Conservation (phyloP, 2,329 filamentous ascomycete genomes). For the Eutypella sp. region DNA sequence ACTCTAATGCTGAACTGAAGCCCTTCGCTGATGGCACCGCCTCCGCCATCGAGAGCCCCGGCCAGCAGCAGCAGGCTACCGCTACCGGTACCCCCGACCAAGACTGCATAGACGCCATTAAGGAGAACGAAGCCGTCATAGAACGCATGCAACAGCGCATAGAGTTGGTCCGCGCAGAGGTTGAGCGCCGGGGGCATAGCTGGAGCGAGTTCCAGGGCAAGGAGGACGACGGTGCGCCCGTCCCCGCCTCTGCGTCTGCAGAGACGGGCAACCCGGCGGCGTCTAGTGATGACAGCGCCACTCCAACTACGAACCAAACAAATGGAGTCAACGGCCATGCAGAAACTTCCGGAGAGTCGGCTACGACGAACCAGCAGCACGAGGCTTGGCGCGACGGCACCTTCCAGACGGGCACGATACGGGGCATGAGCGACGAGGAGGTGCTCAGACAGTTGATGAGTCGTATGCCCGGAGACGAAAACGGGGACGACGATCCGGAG, state of each 20-base stretch:
- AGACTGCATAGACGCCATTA: slow-evolving; percentile 70
- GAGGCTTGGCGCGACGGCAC: slow-evolving; percentile 59
- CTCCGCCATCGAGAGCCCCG: slow-evolving; percentile 19
- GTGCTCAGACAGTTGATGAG: slow-evolving; percentile 51
- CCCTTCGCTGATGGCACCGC: slow-evolving; percentile 56
- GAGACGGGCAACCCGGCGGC: background rate
- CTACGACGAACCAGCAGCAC: slow-evolving; percentile 17
- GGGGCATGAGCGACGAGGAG: slow-evolving; percentile 53
- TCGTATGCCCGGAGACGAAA: slow-evolving; percentile 43
- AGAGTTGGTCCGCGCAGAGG: slow-evolving; percentile 57
- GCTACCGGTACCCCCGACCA: slow-evolving; percentile 56
- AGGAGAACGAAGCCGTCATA: slow-evolving; percentile 67
- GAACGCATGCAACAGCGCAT: slow-evolving; percentile 63
- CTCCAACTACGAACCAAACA: slow-evolving; percentile 5
- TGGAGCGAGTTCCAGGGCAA: slow-evolving; percentile 53
- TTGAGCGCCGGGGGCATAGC: slow-evolving; percentile 51
- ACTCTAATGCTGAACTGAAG: slow-evolving; percentile 67
- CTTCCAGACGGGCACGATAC: slow-evolving; percentile 55
- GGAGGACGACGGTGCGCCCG: slow-evolving; percentile 31
- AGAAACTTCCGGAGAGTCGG: slow-evolving; percentile 4
- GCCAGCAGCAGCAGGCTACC: slow-evolving; percentile 14
- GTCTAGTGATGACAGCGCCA: background rate
- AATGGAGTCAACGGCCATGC: slow-evolving; percentile 23
- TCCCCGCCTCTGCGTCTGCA: slow-evolving; percentile 1
- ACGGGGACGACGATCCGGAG: slow-evolving; percentile 41